A percentile compares a stretch with the other conserved stretches of the same genome.
Evolutionary conservation across 306 rosid species (phyloP).

Genomic region (Inga laurina): DNA sequence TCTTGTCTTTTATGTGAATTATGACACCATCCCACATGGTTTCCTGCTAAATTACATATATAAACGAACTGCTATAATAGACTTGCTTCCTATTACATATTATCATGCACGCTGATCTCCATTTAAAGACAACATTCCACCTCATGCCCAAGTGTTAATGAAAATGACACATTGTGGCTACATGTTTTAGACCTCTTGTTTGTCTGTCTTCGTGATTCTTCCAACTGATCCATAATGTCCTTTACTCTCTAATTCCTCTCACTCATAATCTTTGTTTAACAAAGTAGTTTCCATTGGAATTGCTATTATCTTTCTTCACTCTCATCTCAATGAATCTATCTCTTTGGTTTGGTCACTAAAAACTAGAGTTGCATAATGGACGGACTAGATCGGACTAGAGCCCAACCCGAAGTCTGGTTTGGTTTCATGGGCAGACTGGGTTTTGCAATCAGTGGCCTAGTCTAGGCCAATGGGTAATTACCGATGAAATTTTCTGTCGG

Average conservation of each 20-base stretch:
- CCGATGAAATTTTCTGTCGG: too few species aligned
- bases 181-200: neutral
- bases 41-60: conserved; percentile 5
- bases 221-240: neutral
- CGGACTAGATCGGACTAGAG: too few species aligned
- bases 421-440: too few species aligned
- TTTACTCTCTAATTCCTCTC: neutral
- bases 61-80: conserved; percentile 6
- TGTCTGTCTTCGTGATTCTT: neutral
- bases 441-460: too few species aligned
- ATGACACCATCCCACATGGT: neutral
- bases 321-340: neutral
- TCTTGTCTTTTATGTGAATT: conserved; percentile 28
- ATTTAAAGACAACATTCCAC: conserved; percentile 17
- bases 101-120: neutral
- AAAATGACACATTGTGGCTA: conserved; percentile 28
- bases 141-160: conserved; percentile 20
- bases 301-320: neutral
- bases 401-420: too few species aligned
- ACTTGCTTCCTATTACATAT: neutral
- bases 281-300: neutral
- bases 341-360: neutral
- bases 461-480: too few species aligned
- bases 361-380: too few species aligned
- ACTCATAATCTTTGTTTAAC: neutral